Percentiles rank a stretch among this genome's conserved stretches.
phyloP scores from a whole-genome alignment of 768 basidiomycete genomes.

The Filobasidium wieringae region DNA sequence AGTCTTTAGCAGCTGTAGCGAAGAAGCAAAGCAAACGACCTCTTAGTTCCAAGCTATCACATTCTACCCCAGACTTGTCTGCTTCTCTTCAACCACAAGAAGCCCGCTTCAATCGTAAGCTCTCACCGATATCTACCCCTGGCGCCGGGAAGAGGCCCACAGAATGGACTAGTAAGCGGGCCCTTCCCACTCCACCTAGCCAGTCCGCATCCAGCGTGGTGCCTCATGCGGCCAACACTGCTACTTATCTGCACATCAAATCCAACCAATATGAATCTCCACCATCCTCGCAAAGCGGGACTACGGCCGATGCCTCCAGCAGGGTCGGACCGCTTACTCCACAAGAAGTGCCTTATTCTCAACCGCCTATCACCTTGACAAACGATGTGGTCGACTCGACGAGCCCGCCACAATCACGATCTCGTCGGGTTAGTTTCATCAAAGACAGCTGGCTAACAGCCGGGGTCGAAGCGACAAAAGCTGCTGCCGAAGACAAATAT shows the following conservation, averaged over 20 bases:
- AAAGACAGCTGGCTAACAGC: too few species aligned
- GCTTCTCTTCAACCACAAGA: neutral
- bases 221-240: too few species aligned
- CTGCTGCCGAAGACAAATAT: conserved; percentile 51
- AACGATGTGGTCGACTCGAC: too few species aligned
- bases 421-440: too few species aligned
- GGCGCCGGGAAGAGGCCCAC: neutral
- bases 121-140: neutral
- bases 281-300: conserved; percentile 14
- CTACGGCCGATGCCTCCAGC: conserved; percentile 11
- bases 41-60: neutral
- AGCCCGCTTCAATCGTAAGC: neutral
- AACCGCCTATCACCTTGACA: too few species aligned
- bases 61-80: neutral
- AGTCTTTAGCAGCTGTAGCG: conserved; percentile 6
- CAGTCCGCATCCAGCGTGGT: neutral
- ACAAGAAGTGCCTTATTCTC: neutral
- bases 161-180: neutral
- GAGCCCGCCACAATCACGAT: too few species aligned
- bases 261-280: conserved; percentile 7
- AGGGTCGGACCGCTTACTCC: conserved; percentile 8
- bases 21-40: conserved; percentile 6
- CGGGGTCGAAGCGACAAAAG: too few species aligned
- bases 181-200: neutral
- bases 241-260: neutral